Conservation (phyloP, 192 early-diverging fungal species). For the Cetraspora pellucida region DNA sequence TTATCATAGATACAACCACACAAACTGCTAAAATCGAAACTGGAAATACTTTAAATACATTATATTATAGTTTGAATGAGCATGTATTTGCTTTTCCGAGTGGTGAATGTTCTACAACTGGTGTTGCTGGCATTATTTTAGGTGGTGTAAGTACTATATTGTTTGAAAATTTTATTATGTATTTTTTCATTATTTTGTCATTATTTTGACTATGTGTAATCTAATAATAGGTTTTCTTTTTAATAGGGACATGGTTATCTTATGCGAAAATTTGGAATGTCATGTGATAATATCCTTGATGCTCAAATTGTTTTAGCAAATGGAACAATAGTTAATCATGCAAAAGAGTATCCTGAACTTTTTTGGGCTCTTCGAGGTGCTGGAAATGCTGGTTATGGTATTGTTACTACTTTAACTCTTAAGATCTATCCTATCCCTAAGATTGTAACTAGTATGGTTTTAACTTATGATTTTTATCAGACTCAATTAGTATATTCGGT, state of each 20-base stretch:
- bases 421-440: no score
- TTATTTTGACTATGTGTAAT: background rate
- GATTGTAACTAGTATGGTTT: no score
- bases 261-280: conserved; percentile 47
- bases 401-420: no score
- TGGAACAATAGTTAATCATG: conserved; percentile 43
- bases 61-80: conserved; percentile 43
- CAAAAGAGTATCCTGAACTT: conserved; percentile 48
- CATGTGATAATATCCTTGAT: conserved; percentile 47
- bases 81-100: conserved; percentile 41
- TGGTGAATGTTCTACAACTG: conserved; percentile 55
- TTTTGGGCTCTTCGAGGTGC: conserved; percentile 64
- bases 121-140: conserved; percentile 51
- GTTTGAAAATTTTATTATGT: background rate
- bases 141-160: conserved; percentile 33
- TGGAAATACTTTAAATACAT: conserved; percentile 49
- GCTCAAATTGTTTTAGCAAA: conserved; percentile 42
- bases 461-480: no score
- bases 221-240: background rate
- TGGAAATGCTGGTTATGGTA: conserved; percentile 31
- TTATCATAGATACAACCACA: conserved; percentile 29
- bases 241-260: conserved; percentile 46
- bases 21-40: conserved; percentile 42
- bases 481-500: no score
- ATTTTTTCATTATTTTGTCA: no score